phyloP scores from a whole-genome alignment of 768 basidiomycete species.

The Dioszegia crocea region DNA sequence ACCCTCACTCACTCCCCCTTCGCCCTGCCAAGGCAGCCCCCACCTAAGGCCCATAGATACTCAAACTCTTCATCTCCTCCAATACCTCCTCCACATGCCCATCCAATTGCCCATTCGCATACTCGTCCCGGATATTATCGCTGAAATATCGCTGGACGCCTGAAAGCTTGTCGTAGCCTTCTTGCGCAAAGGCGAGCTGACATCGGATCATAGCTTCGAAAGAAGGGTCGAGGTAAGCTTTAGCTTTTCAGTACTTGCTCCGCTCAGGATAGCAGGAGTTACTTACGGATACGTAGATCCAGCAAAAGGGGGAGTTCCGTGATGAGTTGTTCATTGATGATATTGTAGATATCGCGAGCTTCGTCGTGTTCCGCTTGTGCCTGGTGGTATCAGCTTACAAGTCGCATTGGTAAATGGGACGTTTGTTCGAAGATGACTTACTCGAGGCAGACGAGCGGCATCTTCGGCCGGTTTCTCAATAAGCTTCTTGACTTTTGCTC shows the following conservation, averaged over 20 bases:
- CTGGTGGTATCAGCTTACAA: conserved; percentile 51
- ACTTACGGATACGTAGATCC: conserved; percentile 75
- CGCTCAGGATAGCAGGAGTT: neutral
- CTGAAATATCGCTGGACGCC: conserved; percentile 87
- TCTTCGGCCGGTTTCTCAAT: conserved; percentile 92
- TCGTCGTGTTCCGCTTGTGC: conserved; percentile 96
- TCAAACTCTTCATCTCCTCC: conserved; percentile 92
- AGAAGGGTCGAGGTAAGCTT: conserved; percentile 94
- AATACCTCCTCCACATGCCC: conserved; percentile 97
- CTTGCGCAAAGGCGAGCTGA: conserved; percentile 96
- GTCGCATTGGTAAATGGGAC: too few relatives aligned
- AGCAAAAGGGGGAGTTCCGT: conserved; percentile 84
- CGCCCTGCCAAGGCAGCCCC: neutral
- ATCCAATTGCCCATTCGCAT: conserved; percentile 92
- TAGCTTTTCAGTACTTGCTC: conserved; percentile 2
- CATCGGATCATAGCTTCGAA: conserved; percentile 96
- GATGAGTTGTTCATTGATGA: conserved; percentile 88
- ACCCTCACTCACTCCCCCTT: too few relatives aligned
- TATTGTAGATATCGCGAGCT: conserved; percentile 84
- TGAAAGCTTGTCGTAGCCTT: conserved; percentile 94
- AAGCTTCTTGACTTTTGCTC: conserved; percentile 81
- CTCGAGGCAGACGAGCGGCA: conserved; percentile 80
- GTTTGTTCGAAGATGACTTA: too few relatives aligned
- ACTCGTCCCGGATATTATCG: conserved; percentile 88
- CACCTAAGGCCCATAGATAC: conserved; percentile 69